These are phyloP conservation scores for Euclidium syriacum DNA, from an alignment of 345 rosid genomes.

Conservation along the genomic window DNA sequence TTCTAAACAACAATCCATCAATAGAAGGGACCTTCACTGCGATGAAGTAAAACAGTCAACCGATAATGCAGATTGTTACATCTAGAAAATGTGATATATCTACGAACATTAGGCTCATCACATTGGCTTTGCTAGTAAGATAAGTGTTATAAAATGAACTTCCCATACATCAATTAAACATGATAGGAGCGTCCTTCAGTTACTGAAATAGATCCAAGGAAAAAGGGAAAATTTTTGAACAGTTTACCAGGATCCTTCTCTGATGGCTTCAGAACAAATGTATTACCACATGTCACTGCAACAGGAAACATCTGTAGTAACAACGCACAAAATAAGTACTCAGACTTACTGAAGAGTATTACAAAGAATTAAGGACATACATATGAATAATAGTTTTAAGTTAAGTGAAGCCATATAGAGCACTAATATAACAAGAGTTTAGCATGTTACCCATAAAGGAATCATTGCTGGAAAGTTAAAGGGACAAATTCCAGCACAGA, in stretches of 20 bases:
- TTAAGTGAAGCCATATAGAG: not conserved
- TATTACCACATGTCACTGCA: slow-evolving; percentile 93
- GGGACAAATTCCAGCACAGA: slow-evolving; percentile 98
- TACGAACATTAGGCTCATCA: not conserved
- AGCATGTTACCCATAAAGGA: slow-evolving; percentile 80
- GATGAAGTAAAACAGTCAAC: not conserved
- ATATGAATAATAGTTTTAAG: not conserved
- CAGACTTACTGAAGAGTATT: not conserved
- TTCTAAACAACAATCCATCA: not conserved
- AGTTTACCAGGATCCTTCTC: slow-evolving; percentile 91
- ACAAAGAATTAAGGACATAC: not conserved
- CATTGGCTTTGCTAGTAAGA: not conserved
- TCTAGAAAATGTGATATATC: not conserved
- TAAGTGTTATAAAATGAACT: not conserved
- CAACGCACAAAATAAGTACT: slow-evolving; percentile 1
- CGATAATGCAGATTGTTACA: not conserved
- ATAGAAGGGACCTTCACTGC: not conserved
- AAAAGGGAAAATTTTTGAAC: not conserved
- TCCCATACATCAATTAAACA: not conserved
- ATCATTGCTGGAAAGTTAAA: slow-evolving; percentile 99
- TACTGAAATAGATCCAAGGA: not conserved
- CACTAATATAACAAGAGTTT: not conserved
- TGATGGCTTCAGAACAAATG: slow-evolving; percentile 89
- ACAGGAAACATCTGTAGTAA: slow-evolving; percentile 88
- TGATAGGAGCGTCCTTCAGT: not conserved